A percentile compares a stretch with the other conserved stretches of the same genome.
Conservation (phyloP, 78 protist genomes). For the Protostelium mycophagum region DNA sequence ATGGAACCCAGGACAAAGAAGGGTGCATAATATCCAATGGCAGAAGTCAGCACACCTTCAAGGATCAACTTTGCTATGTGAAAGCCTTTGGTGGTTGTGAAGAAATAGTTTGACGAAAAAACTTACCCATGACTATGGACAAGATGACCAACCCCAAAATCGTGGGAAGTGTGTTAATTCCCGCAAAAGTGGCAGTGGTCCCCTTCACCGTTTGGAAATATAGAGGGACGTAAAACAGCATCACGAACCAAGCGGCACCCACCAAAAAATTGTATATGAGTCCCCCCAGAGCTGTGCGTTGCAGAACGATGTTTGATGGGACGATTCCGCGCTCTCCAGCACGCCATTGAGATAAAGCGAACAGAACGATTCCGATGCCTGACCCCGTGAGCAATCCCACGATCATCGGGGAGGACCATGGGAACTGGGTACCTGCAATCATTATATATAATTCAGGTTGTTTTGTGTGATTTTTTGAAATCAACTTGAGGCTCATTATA, state of each 20-base stretch:
- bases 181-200: conserved; percentile 32
- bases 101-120: too few species aligned
- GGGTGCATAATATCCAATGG: background rate
- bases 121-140: conserved; percentile 13
- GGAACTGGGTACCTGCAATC: conserved; percentile 12
- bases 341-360: conserved; percentile 12
- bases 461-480: too few species aligned
- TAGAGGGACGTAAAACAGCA: conserved; percentile 45
- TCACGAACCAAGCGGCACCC: conserved; percentile 56
- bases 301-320: conserved; percentile 33
- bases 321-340: conserved; percentile 32
- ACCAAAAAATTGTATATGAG: conserved; percentile 15
- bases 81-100: too few species aligned
- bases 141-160: conserved; percentile 34
- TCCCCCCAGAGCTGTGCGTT: conserved; percentile 27
- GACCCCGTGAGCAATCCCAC: conserved; percentile 29
- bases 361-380: conserved; percentile 2
- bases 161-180: conserved; percentile 37
- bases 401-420: conserved; percentile 29
- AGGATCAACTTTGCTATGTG: too few species aligned
- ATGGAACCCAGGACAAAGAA: background rate
- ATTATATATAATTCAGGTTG: too few species aligned
- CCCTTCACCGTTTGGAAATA: conserved; percentile 47
- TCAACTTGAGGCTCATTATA: too few species aligned
- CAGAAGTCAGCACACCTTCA: too few species aligned